Conservation (phyloP, 805 yeast genomes). For the Spathaspora girioi region DNA sequence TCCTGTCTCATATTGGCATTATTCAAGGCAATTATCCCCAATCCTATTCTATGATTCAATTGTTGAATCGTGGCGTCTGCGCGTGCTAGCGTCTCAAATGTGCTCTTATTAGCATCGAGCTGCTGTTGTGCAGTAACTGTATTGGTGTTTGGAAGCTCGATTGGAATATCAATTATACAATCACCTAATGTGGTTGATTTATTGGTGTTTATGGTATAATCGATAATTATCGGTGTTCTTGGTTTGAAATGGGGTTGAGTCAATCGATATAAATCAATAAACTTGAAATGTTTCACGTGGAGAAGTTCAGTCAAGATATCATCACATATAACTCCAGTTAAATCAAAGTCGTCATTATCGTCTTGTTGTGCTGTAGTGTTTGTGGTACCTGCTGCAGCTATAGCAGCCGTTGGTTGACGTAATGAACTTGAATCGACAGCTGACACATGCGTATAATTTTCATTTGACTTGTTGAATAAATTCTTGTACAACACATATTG, state of each 20-base stretch:
- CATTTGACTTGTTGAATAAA: constrained; percentile 33
- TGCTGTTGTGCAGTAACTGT: constrained; percentile 35
- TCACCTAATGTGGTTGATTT: constrained; percentile 79
- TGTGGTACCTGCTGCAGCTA: too few species aligned
- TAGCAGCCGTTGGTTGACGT: constrained; percentile 2
- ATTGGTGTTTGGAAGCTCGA: constrained; percentile 32
- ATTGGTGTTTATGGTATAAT: constrained; percentile 74
- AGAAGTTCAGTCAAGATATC: constrained; percentile 44
- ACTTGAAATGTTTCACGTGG: constrained; percentile 52
- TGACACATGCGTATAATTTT: constrained; percentile 29
- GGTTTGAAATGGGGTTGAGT: constrained; percentile 72
- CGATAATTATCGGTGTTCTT: constrained; percentile 72
- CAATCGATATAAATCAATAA: constrained; percentile 69
- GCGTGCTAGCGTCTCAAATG: constrained; percentile 41
- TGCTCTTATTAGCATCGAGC: constrained; percentile 31
- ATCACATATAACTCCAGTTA: constrained; percentile 38
- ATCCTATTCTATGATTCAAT: constrained; percentile 39
- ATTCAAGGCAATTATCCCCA: constrained; percentile 51
- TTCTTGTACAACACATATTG: constrained; percentile 71
- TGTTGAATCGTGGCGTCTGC: constrained; percentile 43
- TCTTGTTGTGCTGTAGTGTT: constrained; percentile 7
- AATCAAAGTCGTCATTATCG: constrained; percentile 25
- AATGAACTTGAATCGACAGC: constrained; percentile 27
- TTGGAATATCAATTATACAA: constrained; percentile 65
- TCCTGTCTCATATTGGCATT: constrained; percentile 63